phyloP scores from a whole-genome alignment of 2,329 filamentous ascomycete species.

The Hypocreales sp. region DNA sequence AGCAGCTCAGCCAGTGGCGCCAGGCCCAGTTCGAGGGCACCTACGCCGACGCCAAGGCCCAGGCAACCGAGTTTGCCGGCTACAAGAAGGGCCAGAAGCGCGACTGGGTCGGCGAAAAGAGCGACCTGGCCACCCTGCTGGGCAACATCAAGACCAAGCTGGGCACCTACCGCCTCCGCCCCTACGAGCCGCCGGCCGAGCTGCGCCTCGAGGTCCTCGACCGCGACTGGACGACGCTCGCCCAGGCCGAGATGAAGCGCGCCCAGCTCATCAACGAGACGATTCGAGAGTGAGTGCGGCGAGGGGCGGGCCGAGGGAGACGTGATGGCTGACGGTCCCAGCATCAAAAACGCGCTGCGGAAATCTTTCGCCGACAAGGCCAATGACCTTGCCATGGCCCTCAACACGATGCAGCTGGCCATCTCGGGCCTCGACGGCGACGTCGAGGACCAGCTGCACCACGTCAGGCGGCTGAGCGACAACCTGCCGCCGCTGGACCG shows the following conservation, averaged over 20 bases:
- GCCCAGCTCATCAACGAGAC: conserved; percentile 96
- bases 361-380: conserved; percentile 94
- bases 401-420: conserved; percentile 87
- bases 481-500: conserved; percentile 81
- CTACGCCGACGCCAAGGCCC: conserved; percentile 81
- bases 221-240: conserved; percentile 62
- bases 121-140: conserved; percentile 77
- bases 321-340: conserved; percentile 19
- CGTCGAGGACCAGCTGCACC: conserved; percentile 82
- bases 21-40: conserved; percentile 76
- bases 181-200: conserved; percentile 80
- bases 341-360: conserved; percentile 88
- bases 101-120: conserved; percentile 95
- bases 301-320: background rate
- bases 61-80: conserved; percentile 64
- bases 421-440: conserved; percentile 96
- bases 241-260: conserved; percentile 71
- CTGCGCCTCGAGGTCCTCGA: conserved; percentile 73
- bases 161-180: conserved; percentile 79
- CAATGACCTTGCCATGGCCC: conserved; percentile 89
- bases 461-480: conserved; percentile 71
- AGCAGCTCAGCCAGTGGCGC: conserved; percentile 63
- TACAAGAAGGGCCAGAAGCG: conserved; percentile 89
- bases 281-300: conserved; percentile 62
- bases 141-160: conserved; percentile 99